phyloP scores from a whole-genome alignment of 805 yeast species.

The Cephaloascus fragrans region DNA sequence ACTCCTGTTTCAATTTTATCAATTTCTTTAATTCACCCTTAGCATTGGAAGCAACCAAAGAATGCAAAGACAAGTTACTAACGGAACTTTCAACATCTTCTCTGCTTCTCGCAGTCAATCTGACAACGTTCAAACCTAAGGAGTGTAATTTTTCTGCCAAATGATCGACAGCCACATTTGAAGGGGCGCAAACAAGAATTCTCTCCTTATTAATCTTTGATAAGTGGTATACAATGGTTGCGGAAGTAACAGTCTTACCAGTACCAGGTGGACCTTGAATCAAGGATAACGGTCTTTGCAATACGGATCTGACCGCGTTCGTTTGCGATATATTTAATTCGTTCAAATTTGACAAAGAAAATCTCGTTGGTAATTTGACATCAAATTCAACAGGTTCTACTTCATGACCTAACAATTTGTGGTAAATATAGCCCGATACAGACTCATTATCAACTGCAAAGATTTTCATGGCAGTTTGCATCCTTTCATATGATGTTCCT shows the following conservation, averaged over 20 bases:
- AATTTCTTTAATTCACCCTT: conserved; percentile 51
- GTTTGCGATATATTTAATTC: conserved; percentile 71
- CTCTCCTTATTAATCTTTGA: conserved; percentile 50
- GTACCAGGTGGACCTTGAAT: conserved; percentile 98
- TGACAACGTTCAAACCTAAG: conserved; percentile 70
- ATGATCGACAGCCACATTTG: conserved; percentile 92
- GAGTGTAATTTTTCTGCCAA: conserved; percentile 60
- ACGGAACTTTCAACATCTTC: conserved; percentile 72
- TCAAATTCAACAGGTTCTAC: conserved; percentile 55
- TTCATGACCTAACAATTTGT: conserved; percentile 73
- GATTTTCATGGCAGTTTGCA: conserved; percentile 65
- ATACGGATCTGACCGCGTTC: conserved; percentile 61
- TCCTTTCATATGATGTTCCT: conserved; percentile 71
- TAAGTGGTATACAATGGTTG: conserved; percentile 75
- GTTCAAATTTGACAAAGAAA: conserved; percentile 59
- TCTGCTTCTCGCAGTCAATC: conserved; percentile 66
- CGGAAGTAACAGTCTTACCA: conserved; percentile 91
- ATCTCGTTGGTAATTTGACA: conserved; percentile 46
- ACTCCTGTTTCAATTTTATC: conserved; percentile 45
- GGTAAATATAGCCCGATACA: conserved; percentile 66
- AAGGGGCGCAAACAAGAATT: conserved; percentile 88
- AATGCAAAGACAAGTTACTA: conserved; percentile 46
- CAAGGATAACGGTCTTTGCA: conserved; percentile 64
- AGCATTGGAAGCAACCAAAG: conserved; percentile 35
- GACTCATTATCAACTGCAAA: conserved; percentile 67